Conservation (phyloP, 73 alveolate species). For the Symbiodinium natans region DNA sequence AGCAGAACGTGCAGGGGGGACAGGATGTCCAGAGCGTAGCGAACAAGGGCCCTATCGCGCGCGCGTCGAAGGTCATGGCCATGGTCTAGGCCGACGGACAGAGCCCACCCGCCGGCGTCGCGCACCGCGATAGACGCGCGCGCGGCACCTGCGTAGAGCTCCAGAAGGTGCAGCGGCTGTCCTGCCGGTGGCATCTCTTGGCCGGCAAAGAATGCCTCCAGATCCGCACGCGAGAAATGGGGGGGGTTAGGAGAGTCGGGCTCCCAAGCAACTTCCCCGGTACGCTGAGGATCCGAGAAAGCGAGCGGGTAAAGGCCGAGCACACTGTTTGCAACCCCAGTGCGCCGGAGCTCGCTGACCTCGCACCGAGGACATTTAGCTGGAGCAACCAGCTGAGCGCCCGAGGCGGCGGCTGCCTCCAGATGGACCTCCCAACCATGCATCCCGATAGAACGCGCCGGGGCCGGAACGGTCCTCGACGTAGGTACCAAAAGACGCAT, state of each 20-base stretch:
- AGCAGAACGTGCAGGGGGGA: neutral
- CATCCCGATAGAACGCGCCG: neutral
- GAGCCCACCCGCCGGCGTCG: neutral
- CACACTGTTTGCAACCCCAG: too few species aligned
- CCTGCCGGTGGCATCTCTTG: too few species aligned
- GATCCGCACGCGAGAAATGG: too few species aligned
- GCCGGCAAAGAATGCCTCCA: too few species aligned
- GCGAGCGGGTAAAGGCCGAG: too few species aligned
- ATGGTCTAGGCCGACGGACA: neutral
- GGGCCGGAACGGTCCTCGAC: neutral
- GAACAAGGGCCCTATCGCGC: neutral
- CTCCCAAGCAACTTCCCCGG: too few species aligned
- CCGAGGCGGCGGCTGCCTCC: neutral
- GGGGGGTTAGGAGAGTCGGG: too few species aligned
- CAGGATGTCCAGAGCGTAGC: neutral
- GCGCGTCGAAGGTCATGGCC: neutral
- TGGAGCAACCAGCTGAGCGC: neutral
- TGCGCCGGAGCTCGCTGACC: too few species aligned
- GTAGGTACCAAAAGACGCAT: neutral
- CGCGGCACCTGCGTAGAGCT: constrained; percentile 5
- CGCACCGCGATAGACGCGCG: neutral
- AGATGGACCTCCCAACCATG: constrained; percentile 25
- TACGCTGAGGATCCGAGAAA: too few species aligned
- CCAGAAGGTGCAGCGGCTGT: constrained; percentile 8
- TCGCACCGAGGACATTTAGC: too few species aligned